phyloP scores from a whole-genome alignment of 169 alveolate species.

The Plasmodium berghei region DNA sequence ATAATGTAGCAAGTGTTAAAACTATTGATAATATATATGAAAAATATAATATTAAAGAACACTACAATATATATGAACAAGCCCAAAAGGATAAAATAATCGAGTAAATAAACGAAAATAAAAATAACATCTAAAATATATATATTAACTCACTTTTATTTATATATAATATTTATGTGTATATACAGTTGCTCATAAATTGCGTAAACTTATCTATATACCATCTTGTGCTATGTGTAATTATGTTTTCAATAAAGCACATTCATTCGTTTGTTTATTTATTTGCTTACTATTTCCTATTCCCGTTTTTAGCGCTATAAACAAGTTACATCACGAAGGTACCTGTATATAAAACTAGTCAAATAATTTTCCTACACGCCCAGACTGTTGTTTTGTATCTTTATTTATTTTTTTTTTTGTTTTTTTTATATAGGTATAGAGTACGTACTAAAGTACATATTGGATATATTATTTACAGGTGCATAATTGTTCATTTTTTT shows the following conservation, averaged over 20 bases:
- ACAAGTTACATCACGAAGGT: conserved; percentile 69
- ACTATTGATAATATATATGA: conserved; percentile 79
- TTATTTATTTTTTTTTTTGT: background rate
- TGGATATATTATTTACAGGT: conserved; percentile 66
- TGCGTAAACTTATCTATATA: too few species aligned
- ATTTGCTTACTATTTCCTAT: background rate
- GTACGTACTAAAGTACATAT: conserved; percentile 48
- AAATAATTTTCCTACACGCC: too few species aligned
- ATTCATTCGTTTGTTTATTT: background rate
- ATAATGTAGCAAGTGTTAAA: conserved; percentile 77
- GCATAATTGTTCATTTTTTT: conserved; percentile 4
- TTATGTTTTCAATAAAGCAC: background rate
- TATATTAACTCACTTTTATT: background rate
- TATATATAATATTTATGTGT: background rate
- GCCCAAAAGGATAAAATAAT: conserved; percentile 78
- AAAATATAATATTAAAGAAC: conserved; percentile 75
- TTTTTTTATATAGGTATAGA: conserved; percentile 49
- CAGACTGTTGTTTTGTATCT: background rate
- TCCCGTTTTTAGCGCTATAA: conserved; percentile 54
- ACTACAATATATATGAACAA: conserved; percentile 75
- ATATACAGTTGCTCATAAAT: background rate
- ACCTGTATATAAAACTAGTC: background rate
- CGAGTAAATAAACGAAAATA: conserved; percentile 17
- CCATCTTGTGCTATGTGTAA: background rate
- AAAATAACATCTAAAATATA: background rate